Conservation (phyloP, 1,139 yeast genomes). For the Candida dubliniensis region DNA sequence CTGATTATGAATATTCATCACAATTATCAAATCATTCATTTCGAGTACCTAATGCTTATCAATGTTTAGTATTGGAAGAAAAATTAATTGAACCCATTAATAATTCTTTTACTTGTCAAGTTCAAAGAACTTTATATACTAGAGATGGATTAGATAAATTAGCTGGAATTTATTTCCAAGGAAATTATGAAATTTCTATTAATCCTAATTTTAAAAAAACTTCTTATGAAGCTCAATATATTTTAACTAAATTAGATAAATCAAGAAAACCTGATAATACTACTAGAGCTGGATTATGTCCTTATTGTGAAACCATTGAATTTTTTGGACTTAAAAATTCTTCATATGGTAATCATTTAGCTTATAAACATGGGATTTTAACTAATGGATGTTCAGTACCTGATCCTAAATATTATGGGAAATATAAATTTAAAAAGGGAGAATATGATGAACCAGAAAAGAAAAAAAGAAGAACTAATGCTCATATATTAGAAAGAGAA, state of each 20-base stretch:
- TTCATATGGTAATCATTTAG: constrained; percentile 34
- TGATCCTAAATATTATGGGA: constrained; percentile 17
- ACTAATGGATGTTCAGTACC: constrained; percentile 30
- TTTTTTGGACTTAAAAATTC: constrained; percentile 36
- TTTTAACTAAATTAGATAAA: constrained; percentile 14
- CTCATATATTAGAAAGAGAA: constrained; percentile 19
- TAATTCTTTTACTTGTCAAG: constrained; percentile 9
- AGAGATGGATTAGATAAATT: constrained; percentile 10
- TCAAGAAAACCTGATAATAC: constrained; percentile 16
- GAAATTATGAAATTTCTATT: constrained; percentile 10
- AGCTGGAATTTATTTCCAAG: constrained; percentile 1
- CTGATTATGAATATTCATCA: constrained; percentile 13
- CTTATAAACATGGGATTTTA: constrained; percentile 36
- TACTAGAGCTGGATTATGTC: constrained; percentile 30
- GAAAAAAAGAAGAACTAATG: constrained; percentile 19
- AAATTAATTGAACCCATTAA: constrained; percentile 14
- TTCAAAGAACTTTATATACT: constrained; percentile 13
- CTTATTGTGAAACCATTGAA: constrained; percentile 30
- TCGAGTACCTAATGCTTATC: constrained; percentile 10
- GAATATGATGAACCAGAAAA: constrained; percentile 17
- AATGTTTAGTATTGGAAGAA: constrained; percentile 11
- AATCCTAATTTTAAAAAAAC: constrained; percentile 16
- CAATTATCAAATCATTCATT: constrained; percentile 7
- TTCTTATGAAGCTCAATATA: constrained; percentile 16
- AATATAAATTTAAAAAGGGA: constrained; percentile 15